Conservation (phyloP, 2,329 filamentous ascomycete species). For the Emergomyces orientalis region DNA sequence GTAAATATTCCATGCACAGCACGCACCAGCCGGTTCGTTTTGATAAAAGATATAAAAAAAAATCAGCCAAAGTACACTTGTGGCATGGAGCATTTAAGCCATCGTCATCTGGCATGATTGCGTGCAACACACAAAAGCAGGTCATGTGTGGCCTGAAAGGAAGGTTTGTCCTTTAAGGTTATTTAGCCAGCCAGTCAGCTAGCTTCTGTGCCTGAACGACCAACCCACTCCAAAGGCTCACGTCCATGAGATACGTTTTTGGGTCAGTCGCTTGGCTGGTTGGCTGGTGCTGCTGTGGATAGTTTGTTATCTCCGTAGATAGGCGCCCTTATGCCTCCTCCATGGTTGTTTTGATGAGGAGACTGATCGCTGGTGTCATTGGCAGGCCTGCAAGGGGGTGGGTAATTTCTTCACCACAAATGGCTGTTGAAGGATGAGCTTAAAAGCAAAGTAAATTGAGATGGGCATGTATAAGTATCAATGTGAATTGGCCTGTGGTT, state of each 20-base stretch:
- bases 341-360: neutral
- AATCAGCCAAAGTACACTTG: too few species aligned
- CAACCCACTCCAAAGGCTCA: neutral
- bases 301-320: neutral
- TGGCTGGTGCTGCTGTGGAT: neutral
- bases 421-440: neutral
- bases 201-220: neutral
- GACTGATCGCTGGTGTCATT: neutral
- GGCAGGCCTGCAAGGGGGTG: neutral
- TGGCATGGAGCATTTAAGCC: too few species aligned
- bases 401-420: neutral
- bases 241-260: neutral
- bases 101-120: neutral
- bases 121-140: too few species aligned
- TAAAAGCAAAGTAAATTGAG: neutral
- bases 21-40: too few species aligned
- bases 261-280: neutral
- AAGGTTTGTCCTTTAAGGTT: neutral
- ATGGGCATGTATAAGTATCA: neutral
- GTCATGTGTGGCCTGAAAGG: neutral
- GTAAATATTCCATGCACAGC: too few species aligned
- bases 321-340: neutral
- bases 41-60: too few species aligned
- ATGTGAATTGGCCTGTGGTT: neutral
- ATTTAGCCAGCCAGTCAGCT: neutral